A percentile compares a stretch with the other conserved stretches of the same genome.
Evolutionary conservation across 1,139 yeast genomes (phyloP).

Genomic region (Blastobotrys apis): DNA sequence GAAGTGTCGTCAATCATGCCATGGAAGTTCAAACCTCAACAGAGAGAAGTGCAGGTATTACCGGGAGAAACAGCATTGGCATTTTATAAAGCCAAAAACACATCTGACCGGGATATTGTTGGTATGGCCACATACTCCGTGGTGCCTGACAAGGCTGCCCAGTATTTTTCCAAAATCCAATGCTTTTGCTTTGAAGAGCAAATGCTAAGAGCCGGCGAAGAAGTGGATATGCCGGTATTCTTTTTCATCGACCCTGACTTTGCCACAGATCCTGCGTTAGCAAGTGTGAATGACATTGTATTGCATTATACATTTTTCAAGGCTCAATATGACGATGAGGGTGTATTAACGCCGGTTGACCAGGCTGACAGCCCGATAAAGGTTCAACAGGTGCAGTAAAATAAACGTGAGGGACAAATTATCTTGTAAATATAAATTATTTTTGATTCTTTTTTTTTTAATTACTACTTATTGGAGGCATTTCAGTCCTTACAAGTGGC

Average conservation of each 20-base stretch:
- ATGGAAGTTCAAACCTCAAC: conserved; percentile 95
- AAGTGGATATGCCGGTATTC: conserved; percentile 98
- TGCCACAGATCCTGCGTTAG: conserved; percentile 90
- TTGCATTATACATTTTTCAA: conserved; percentile 89
- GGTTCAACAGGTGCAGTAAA: neutral
- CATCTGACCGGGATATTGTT: conserved; percentile 80
- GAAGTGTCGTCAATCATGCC: conserved; percentile 90
- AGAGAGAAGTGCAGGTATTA: conserved; percentile 83
- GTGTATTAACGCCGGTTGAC: conserved; percentile 26
- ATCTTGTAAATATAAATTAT: no score
- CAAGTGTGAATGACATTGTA: conserved; percentile 84
- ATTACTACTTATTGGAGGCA: conserved; percentile 21
- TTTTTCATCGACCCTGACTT: conserved; percentile 98
- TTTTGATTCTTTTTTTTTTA: conserved; percentile 1
- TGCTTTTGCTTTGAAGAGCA: conserved; percentile 99
- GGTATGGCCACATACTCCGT: conserved; percentile 99
- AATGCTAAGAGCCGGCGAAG: conserved; percentile 89
- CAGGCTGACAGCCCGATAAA: neutral
- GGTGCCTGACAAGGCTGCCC: conserved; percentile 94
- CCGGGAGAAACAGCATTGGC: conserved; percentile 99
- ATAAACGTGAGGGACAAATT: neutral
- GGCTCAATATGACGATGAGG: conserved; percentile 35
- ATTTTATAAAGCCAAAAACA: conserved; percentile 87
- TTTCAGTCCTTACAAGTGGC: conserved; percentile 21
- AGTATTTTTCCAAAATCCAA: conserved; percentile 92